Conservation (phyloP, 768 basidiomycete genomes). For the Termitomyces sp. region DNA sequence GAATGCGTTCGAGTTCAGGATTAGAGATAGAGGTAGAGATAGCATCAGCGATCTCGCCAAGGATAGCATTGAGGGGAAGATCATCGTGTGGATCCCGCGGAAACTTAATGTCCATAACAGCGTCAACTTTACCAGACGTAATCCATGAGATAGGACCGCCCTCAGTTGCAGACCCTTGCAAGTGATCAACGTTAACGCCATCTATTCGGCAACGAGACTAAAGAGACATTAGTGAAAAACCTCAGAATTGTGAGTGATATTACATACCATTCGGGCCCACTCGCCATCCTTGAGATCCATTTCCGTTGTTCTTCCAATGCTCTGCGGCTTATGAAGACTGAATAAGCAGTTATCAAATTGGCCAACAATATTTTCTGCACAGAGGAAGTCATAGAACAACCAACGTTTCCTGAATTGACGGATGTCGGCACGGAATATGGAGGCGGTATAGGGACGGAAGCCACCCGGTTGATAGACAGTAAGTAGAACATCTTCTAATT, state of each 20-base stretch:
- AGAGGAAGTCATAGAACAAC: constrained; percentile 93
- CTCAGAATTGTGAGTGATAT: not conserved
- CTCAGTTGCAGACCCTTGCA: constrained; percentile 77
- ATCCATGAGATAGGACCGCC: constrained; percentile 97
- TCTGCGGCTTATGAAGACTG: constrained; percentile 94
- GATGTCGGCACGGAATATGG: constrained; percentile 92
- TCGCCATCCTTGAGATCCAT: constrained; percentile 80
- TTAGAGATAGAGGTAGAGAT: constrained; percentile 64
- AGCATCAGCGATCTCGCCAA: constrained; percentile 89
- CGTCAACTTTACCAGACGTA: constrained; percentile 93
- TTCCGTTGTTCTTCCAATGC: constrained; percentile 87
- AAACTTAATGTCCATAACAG: constrained; percentile 97
- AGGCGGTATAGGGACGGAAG: constrained; percentile 90
- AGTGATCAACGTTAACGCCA: constrained; percentile 93
- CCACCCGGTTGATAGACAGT: constrained; percentile 93
- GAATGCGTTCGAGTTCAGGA: constrained; percentile 55
- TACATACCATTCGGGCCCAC: constrained; percentile 86
- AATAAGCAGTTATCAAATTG: constrained; percentile 98
- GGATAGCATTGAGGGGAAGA: constrained; percentile 71
- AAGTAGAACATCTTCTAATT: constrained; percentile 89
- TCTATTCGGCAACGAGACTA: constrained; percentile 96
- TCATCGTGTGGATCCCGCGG: constrained; percentile 75
- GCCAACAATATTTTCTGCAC: constrained; percentile 94
- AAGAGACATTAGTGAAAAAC: not conserved
- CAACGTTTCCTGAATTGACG: constrained; percentile 85